Base-by-base conservation (phyloP, 2,329 filamentous ascomycete species). In the Cladosporium sp. region DNA sequence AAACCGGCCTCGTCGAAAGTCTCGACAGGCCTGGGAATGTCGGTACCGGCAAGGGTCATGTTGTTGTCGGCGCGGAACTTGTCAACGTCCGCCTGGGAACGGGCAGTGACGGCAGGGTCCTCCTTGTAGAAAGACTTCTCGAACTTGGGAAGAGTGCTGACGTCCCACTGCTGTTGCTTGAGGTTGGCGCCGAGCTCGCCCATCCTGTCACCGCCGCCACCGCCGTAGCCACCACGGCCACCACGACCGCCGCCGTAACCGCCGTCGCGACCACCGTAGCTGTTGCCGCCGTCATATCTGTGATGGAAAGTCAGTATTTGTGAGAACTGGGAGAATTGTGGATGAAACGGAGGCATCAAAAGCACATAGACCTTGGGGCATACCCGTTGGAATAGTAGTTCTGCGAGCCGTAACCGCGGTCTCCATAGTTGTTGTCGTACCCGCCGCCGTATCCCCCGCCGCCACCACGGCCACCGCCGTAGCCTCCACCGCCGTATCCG, bases 41-140 rank as follows among this genome's bases (percentile, higher is more conserved):
- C 86, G 68, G 72, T 82, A 69, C 95, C 95, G 73, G 90, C 85
- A 64, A 98, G 85, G 55, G 92, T 86, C 80, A 99, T 97, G 75
- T 92, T 85, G 75, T 95, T 88, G 76, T 92, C 88, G 76, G 87
- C 88, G 77, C 95, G 91, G 85, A 97, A 99, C 65, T 89, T 91
- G 31, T 93, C 90, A 66, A 99, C 91, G 69, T 98, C 94, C 65
- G 87, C 86, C 50, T 86, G 78, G 14, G 92, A 88, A 75, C 95
- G 91, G 74, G 80, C 84, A 68, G 88, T 81, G 67, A 99, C 94
- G 67, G 88, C 87, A 35, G 89, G 85, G 77, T 95, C 89, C 82
- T 98, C 95, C 84, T 98, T 97, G 87, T 99, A 99, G 83, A 99
- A 99, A 10, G 91, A 93, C 83, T 99, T 99, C 79, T 99, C 95